Percentiles rank a stretch among this genome's conserved stretches.
Conservation (phyloP, 1,284 basidiomycete species). For the Sanghuangporus sanghuang region DNA sequence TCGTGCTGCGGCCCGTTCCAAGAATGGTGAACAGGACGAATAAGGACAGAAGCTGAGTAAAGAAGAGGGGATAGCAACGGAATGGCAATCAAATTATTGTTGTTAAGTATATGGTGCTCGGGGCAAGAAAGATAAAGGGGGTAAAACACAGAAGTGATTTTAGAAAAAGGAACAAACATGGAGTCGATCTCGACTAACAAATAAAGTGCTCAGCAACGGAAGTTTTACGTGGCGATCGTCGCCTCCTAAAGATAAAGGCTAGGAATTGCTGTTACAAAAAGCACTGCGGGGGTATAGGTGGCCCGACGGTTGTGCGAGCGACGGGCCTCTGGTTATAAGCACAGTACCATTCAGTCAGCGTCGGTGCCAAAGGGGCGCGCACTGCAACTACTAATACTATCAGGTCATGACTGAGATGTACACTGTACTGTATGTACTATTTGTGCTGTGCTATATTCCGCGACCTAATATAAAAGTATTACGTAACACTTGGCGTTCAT, state of each 20-base stretch:
- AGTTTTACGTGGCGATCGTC: background rate
- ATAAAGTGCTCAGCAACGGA: background rate
- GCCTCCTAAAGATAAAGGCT: background rate
- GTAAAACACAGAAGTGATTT: too few relatives aligned
- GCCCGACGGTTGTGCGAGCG: background rate
- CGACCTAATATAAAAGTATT: background rate
- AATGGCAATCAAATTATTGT: background rate
- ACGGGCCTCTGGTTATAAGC: background rate
- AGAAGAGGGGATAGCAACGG: background rate
- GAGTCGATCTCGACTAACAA: background rate
- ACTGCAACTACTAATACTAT: too few relatives aligned
- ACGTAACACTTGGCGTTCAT: background rate
- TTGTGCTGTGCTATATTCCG: background rate
- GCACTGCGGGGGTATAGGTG: background rate
- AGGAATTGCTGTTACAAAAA: background rate
- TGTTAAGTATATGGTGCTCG: background rate
- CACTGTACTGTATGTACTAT: too few relatives aligned
- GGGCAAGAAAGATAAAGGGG: too few relatives aligned
- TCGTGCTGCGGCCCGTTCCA: background rate
- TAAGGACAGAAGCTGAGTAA: background rate
- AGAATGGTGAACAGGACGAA: background rate
- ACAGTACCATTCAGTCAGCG: too few relatives aligned
- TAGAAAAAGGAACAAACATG: too few relatives aligned
- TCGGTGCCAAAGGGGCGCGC: background rate
- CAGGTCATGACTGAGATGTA: too few relatives aligned